Conservation (phyloP, 495 filamentous ascomycete species). For the Daldinia childiae region DNA sequence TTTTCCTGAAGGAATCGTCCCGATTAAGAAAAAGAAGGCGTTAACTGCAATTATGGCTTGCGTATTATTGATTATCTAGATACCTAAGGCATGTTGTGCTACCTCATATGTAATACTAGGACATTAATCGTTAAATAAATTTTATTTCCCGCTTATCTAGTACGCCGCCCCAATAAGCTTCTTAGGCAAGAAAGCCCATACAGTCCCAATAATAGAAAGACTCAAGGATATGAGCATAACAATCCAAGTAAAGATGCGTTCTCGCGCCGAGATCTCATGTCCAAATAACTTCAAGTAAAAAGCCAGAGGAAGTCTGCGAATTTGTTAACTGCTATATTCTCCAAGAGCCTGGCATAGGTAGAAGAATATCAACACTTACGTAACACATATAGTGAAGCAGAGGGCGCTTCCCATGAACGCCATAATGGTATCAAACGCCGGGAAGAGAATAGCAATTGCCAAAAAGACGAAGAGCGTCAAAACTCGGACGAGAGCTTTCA, state of each 20-base stretch:
- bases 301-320: constrained; percentile 70
- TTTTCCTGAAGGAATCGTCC: no score
- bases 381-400: constrained; percentile 94
- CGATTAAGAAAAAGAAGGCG: no score
- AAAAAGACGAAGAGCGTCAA: constrained; percentile 53
- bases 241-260: constrained; percentile 72
- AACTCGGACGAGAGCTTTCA: constrained; percentile 71
- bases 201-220: constrained; percentile 79
- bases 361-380: constrained; percentile 55
- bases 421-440: constrained; percentile 93
- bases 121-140: neutral
- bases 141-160: neutral
- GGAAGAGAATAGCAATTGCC: constrained; percentile 76
- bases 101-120: neutral
- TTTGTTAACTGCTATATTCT: neutral
- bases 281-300: constrained; percentile 95
- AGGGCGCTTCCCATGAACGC: constrained; percentile 89
- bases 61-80: neutral
- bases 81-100: neutral
- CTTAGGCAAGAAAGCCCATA: constrained; percentile 88
- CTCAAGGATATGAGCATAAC: constrained; percentile 74
- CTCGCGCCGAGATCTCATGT: constrained; percentile 71
- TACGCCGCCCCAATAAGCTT: constrained; percentile 58
- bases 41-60: no score
- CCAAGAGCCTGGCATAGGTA: neutral